Evolutionary conservation across 2,329 filamentous ascomycete species (phyloP), one percentile per base, ranked within the genome.

Genomic region (Botryosphaeria dothidea): DNA sequence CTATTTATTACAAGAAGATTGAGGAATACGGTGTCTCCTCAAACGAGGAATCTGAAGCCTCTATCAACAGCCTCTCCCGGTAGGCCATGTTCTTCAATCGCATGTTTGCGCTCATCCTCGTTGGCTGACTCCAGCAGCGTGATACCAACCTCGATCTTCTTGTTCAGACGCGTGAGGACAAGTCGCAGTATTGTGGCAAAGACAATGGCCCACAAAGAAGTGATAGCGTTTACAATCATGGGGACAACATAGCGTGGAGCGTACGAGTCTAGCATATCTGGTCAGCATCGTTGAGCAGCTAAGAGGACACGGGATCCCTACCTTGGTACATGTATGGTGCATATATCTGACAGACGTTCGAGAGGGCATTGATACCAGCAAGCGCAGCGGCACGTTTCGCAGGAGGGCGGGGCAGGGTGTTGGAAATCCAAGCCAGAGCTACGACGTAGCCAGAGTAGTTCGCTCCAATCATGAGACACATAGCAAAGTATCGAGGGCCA

Each of bases 181-280:
- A 88, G 79, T 9, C 89, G 80, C 69, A 93, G 79, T 2, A 87
- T 74, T 0, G 85, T 85, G 0, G 90, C 89, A 65, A 86, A 83
- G 27, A 85, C 69, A 46, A 93, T 88, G 1, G 89, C 86, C 54
- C 92, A 73, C 19, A 86, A 83, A 0, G 86, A 84, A n/a, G 88
- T 91, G 1, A 81, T 83, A 69, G 88, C 90, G 74, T 92, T 91
- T 57, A 92, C 88, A 6, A 82, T 81, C 78, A 92, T 89, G 3
- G 90, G 89, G n/a, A 86, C 78, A 3, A 85, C 81, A 75, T 73
- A 66, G 49, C 76, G 68, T 1, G 51, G 41, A 4, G 56, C 41
- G 8, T 62, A 46, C 3, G 46, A 34, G 27, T 56, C 41, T 43
- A 15, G 0, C 41, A n/a, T 5, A 15, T 27, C 13, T 11, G n/a